Conservation (phyloP, 2,329 filamentous ascomycete species). For the Trichoderma sp. region DNA sequence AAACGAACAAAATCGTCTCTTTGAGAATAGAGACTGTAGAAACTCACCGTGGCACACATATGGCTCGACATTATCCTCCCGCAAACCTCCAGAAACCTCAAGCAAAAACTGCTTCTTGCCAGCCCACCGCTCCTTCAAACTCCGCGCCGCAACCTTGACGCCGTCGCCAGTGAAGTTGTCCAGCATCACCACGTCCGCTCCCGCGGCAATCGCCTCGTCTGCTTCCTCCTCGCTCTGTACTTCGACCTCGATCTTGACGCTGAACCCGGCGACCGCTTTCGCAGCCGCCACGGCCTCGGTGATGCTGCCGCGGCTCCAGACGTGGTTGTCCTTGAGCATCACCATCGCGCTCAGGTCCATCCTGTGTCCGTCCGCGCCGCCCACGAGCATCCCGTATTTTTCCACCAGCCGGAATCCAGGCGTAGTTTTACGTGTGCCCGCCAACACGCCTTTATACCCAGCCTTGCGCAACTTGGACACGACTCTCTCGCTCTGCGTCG, state of each 20-base stretch:
- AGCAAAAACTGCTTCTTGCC: constrained; percentile 74
- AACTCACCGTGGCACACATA: constrained; percentile 74
- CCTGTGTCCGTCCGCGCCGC: constrained; percentile 87
- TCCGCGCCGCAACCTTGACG: constrained; percentile 71
- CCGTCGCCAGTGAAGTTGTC: constrained; percentile 89
- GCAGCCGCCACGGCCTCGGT: constrained; percentile 82
- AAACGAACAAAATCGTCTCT: background rate
- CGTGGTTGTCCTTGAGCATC: constrained; percentile 99
- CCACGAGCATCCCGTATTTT: constrained; percentile 97
- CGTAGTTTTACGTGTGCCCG: constrained; percentile 95
- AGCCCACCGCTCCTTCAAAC: constrained; percentile 78
- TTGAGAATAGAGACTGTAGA: background rate
- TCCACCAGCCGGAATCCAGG: constrained; percentile 94
- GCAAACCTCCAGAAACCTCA: constrained; percentile 91
- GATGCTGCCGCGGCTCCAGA: constrained; percentile 89
- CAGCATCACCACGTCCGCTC: constrained; percentile 95
- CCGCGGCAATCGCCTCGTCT: constrained; percentile 85
- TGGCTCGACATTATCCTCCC: constrained; percentile 74
- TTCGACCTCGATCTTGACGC: constrained; percentile 94
- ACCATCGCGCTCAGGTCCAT: constrained; percentile 94
- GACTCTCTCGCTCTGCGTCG: constrained; percentile 64
- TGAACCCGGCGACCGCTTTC: constrained; percentile 81
- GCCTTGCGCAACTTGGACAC: constrained; percentile 58
- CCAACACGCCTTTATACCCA: constrained; percentile 82
- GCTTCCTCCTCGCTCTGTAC: constrained; percentile 86